Evolutionary conservation across 345 rosid species (phyloP).

Genomic region (Arabis alpina): DNA sequence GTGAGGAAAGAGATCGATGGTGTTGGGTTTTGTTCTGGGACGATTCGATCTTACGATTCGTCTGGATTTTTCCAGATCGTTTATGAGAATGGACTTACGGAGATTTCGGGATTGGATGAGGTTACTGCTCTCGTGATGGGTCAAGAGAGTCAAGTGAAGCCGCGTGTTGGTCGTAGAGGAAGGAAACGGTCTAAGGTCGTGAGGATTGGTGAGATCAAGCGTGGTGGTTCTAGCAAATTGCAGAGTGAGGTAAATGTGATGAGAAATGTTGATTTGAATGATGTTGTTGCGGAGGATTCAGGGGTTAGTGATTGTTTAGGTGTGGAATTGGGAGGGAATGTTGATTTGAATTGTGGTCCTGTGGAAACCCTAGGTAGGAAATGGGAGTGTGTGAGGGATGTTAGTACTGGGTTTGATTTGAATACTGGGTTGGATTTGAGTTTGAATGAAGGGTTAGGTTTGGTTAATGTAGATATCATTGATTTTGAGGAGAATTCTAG

Average conservation of each 20-base stretch:
- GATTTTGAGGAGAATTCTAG: slow-evolving; percentile 33
- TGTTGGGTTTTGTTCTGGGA: slow-evolving; percentile 51
- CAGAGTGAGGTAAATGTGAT: slow-evolving; percentile 33
- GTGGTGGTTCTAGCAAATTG: slow-evolving; percentile 35
- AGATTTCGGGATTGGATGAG: slow-evolving; percentile 57
- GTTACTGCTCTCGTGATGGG: slow-evolving; percentile 48
- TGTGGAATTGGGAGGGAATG: slow-evolving; percentile 47
- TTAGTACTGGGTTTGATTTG: slow-evolving; percentile 15
- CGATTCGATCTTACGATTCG: slow-evolving; percentile 62
- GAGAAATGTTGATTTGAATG: slow-evolving; percentile 55
- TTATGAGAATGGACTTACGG: slow-evolving; percentile 66
- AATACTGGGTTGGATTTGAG: slow-evolving; percentile 73
- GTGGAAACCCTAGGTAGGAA: slow-evolving; percentile 44
- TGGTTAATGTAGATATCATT: slow-evolving; percentile 28
- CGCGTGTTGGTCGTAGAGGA: slow-evolving; percentile 50
- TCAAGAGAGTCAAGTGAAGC: slow-evolving; percentile 40
- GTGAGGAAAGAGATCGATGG: slow-evolving; percentile 63
- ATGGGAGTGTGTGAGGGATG: slow-evolving; percentile 35
- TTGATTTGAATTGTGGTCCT: slow-evolving; percentile 44
- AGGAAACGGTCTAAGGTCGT: slow-evolving; percentile 58
- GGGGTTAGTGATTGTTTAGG: slow-evolving; percentile 39
- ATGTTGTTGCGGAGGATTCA: slow-evolving; percentile 40
- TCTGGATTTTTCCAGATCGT: slow-evolving; percentile 63
- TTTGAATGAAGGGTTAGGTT: slow-evolving; percentile 55
- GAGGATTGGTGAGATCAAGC: slow-evolving; percentile 34